Evolutionary conservation across 2,329 filamentous ascomycete species (phyloP), one percentile per base, ranked within the genome.

Genomic region (Microcyclosporella mali): DNA sequence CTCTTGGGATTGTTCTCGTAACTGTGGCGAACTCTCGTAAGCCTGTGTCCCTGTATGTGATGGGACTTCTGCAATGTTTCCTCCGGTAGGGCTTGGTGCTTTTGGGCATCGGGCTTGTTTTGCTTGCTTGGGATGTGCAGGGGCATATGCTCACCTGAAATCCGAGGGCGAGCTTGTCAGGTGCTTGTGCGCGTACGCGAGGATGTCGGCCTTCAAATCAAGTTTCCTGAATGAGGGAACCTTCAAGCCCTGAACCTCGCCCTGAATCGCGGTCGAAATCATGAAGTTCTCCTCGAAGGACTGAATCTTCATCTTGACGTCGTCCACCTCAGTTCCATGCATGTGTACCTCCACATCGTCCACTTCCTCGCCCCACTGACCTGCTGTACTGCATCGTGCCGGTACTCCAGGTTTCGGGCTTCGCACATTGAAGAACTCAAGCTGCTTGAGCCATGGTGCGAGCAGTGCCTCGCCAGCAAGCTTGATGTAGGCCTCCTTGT

Each of bases 401-500:
- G 62, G 61, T 0, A 61, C 63, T 2, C 68, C 70, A 1, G 67
- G 58, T 12, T 51, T 60, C 10, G 82, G 81, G 37, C 81, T 75
- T 38, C 70, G 68, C 40, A 86, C 83, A 37, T 72, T 67, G 45
- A 72, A 69, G 58, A 90, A 86, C 56, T 88, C 82, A 7, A 89
- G 67, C 37, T 84, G 76, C 38, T 69, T 69, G 37, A 90, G 70
- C 85, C 85, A 90, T 3, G 71, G 70, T 0, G 85, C 85, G 7
- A 88, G 70, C 45, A 90, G 70, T 0, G 84, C 85, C 56, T 89
- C 84, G 18, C 85, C 85, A 21, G 84, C 85, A 68, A 90, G 80
- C 74, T 89, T 90, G 64, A 89, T 81, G 60, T 86, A 89, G 1
- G 84, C 81, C 67, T 90, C 85, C 55, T 86, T 81, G 62, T 87